These are phyloP conservation scores for Gossypium anomalum DNA, from an alignment of 345 rosid species.

Conservation along the genomic window DNA sequence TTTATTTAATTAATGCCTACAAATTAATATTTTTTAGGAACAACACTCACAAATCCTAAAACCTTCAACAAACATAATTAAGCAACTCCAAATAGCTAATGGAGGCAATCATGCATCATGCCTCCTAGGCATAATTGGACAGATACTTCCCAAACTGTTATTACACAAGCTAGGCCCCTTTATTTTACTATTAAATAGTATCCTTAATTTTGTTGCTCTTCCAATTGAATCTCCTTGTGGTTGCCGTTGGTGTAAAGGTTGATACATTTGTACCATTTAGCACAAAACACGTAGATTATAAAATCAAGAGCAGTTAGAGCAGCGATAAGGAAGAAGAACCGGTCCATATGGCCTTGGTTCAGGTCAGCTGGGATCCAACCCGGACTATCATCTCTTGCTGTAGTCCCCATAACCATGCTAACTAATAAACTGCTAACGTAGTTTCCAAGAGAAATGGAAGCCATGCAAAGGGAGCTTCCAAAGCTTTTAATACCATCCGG, in stretches of 20 bases:
- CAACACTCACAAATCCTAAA: not conserved
- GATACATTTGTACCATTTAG: constrained; percentile 73
- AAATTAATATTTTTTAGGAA: too few relatives aligned
- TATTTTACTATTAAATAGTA: not conserved
- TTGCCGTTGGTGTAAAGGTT: constrained; percentile 33
- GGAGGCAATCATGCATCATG: constrained; percentile 28
- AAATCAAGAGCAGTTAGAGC: constrained; percentile 57
- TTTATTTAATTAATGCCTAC: too few relatives aligned
- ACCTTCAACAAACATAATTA: constrained; percentile 8
- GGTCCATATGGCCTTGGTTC: constrained; percentile 71
- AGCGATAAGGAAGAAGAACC: constrained; percentile 70
- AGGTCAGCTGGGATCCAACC: constrained; percentile 83
- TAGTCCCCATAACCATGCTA: constrained; percentile 57
- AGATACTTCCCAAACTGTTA: not conserved
- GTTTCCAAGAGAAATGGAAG: constrained; percentile 89
- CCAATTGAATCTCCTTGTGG: constrained; percentile 18
- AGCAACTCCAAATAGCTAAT: not conserved
- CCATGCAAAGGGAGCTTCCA: constrained; percentile 97
- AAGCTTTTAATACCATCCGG: constrained; percentile 89
- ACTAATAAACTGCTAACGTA: constrained; percentile 77
- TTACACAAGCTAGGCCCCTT: not conserved
- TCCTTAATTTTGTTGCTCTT: constrained; percentile 14
- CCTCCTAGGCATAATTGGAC: constrained; percentile 4
- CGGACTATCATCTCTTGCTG: constrained; percentile 41
- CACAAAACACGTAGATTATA: constrained; percentile 50